phyloP scores from a whole-genome alignment of 257 asterid species.

The Solanum pimpinellifolium region DNA sequence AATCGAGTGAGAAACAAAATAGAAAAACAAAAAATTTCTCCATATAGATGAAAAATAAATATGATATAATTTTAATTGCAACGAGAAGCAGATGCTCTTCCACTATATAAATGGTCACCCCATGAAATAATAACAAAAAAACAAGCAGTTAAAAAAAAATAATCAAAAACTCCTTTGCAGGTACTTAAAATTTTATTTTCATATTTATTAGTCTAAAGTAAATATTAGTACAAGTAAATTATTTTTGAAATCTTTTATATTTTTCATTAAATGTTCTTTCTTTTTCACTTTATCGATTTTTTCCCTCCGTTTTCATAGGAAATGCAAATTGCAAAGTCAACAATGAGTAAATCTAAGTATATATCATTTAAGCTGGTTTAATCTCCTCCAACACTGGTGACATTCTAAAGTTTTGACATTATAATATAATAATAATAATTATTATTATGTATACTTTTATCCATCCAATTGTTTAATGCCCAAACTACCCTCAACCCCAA shows the following conservation, averaged over 20 bases:
- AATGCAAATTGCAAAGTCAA: not conserved
- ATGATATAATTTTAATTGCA: not conserved
- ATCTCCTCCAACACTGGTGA: not conserved
- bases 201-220: not conserved
- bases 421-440: too few species aligned
- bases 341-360: not conserved
- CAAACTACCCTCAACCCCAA: too few species aligned
- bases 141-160: too few species aligned
- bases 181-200: not conserved
- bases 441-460: too few species aligned
- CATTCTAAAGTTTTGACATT: not conserved
- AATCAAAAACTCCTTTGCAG: not conserved
- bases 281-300: not conserved
- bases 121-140: not conserved
- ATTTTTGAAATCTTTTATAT: not conserved
- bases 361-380: not conserved
- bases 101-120: not conserved
- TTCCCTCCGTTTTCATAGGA: not conserved
- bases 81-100: not conserved
- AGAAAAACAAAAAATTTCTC: not conserved
- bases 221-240: not conserved
- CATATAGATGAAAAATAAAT: not conserved
- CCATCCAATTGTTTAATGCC: too few species aligned
- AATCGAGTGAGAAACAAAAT: too few species aligned
- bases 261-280: not conserved